Base-by-base conservation (phyloP, 345 rosid genomes). In the Aethionema arabicum region DNA sequence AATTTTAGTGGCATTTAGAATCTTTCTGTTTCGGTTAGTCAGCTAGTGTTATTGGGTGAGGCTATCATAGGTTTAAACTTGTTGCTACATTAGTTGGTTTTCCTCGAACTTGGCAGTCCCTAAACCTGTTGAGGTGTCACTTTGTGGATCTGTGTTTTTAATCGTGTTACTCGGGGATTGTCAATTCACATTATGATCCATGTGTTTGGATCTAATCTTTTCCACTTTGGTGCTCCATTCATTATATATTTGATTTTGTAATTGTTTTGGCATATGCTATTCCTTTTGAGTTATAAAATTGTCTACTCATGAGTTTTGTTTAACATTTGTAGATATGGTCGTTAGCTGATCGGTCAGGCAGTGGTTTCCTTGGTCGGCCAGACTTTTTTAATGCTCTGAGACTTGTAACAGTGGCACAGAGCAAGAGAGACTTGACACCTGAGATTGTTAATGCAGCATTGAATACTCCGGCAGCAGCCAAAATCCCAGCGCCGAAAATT, bases 341-440 rank as follows among this genome's bases (percentile, higher is more conserved):
- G 78, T 76, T 78, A 59, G 89, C 97, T 72, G 97, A 92, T 82
- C 84, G 85, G 76, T 76, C 79, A 48, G 85, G 27, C 37, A 82
- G 63, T 49, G 95, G 96, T 57, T 87, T 78, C 78, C 96, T 92
- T 70, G 96, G 86, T 43, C 90, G 84, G 53, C 79, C 80, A 31
- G 96, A 92, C 70, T 92, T 92, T 73, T 82, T 59, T 64, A 89
- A 92, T 70, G 87, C 95, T 71, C 88, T 92, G 69, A 92, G 75
- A 68, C 95, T 92, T 74, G 95, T 85, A n/a, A 92, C 98, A 11
- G 98, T 92, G 55, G 96, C 93, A 37, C 98, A 92, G 77, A 92
- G 93, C 69, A 90, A 87, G 85, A 80, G 96, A 61, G 96, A 89
- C 31, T 60, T 92, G 69, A 87, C 98, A 3, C 91, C 95, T 11